Evolutionary conservation across 2,329 filamentous ascomycete genomes (phyloP).

Genomic region (Cercospora sojina): DNA sequence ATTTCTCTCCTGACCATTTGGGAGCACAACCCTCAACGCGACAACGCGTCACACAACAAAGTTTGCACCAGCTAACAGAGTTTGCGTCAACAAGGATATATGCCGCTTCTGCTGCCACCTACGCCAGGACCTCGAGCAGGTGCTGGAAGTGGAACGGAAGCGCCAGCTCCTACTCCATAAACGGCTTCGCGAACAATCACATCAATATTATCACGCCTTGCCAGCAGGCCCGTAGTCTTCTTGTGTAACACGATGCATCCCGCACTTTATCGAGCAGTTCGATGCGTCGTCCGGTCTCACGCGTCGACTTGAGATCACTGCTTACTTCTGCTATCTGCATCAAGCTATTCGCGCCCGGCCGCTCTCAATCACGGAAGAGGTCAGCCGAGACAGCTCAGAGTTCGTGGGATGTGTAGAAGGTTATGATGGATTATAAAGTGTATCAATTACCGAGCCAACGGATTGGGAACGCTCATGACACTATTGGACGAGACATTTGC

Average conservation of each 20-base stretch:
- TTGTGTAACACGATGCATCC: neutral
- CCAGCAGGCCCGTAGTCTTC: neutral
- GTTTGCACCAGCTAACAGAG: constrained; percentile 42
- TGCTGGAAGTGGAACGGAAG: constrained; percentile 14
- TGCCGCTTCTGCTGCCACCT: constrained; percentile 65
- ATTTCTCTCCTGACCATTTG: neutral
- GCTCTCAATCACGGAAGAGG: neutral
- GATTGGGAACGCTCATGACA: neutral
- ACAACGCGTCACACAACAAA: neutral
- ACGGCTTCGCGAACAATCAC: neutral
- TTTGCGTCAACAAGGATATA: constrained; percentile 44
- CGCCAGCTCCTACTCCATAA: constrained; percentile 15
- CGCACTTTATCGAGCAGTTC: neutral
- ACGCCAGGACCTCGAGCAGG: constrained; percentile 34
- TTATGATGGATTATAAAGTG: constrained; percentile 1
- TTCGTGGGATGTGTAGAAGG: neutral
- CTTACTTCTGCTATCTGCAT: neutral
- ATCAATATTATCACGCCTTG: neutral
- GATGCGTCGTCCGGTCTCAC: neutral
- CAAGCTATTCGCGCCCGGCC: neutral
- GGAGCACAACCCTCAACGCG: neutral
- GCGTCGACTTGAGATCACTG: neutral
- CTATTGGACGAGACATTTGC: neutral
- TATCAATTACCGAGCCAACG: constrained; percentile 9
- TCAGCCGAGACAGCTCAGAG: neutral